Percentiles rank a stretch among this genome's conserved stretches.
Evolutionary conservation across 306 rosid genomes (phyloP).

Genomic region (Begonia peltatifolia): DNA sequence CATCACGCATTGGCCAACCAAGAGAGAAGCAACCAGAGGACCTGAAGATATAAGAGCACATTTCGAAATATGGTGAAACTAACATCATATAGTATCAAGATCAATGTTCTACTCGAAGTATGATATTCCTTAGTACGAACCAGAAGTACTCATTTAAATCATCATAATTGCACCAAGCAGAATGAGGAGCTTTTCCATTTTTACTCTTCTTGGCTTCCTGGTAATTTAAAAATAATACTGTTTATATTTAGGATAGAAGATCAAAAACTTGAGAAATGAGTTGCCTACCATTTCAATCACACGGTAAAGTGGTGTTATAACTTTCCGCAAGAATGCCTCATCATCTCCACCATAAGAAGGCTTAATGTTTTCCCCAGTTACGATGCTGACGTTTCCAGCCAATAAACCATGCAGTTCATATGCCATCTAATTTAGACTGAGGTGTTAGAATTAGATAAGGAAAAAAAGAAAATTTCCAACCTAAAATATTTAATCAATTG

Average conservation of each 20-base stretch:
- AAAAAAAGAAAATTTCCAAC: background rate
- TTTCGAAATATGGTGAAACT: conserved; percentile 1
- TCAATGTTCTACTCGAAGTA: conserved; percentile 5
- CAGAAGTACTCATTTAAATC: conserved; percentile 97
- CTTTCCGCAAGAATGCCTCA: conserved; percentile 85
- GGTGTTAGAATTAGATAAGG: too few species aligned
- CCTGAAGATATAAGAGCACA: conserved; percentile 27
- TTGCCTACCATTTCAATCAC: conserved; percentile 61
- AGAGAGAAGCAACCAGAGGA: conserved; percentile 87
- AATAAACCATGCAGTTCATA: conserved; percentile 86
- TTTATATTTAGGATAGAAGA: conserved; percentile 10
- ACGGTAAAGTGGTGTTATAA: conserved; percentile 66
- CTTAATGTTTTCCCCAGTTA: conserved; percentile 95
- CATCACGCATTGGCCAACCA: conserved; percentile 99
- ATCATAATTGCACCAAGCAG: conserved; percentile 90
- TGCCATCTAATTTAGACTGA: conserved; percentile 51
- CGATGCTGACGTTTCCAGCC: conserved; percentile 99
- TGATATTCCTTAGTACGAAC: conserved; percentile 31
- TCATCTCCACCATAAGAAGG: conserved; percentile 99
- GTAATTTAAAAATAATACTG: conserved; percentile 12
- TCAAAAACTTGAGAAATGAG: conserved; percentile 10
- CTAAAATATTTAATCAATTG: background rate
- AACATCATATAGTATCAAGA: conserved; percentile 12
- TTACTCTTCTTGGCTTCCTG: conserved; percentile 66
- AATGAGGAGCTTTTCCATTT: conserved; percentile 70